Evolutionary conservation across 2,329 filamentous ascomycete species (phyloP).

Genomic region (Emmonsia crescens): DNA sequence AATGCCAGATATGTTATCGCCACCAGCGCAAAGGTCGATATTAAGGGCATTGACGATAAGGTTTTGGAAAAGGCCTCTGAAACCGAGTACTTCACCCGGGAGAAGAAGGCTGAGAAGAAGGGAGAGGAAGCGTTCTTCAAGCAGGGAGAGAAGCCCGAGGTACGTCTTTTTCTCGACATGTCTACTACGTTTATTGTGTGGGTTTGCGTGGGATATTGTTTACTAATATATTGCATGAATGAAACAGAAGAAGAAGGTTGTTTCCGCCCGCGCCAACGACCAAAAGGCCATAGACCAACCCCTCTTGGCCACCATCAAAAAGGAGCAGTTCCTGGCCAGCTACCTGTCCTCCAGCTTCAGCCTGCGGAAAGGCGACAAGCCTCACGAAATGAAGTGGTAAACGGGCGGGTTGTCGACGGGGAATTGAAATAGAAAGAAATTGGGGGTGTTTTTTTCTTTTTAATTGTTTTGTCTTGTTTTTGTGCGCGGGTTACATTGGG

Average conservation of each 20-base stretch:
- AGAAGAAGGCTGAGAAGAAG: slow-evolving; percentile 87
- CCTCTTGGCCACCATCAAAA: slow-evolving; percentile 91
- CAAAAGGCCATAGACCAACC: slow-evolving; percentile 99
- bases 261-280: slow-evolving; percentile 83
- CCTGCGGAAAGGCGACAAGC: slow-evolving; percentile 98
- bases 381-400: slow-evolving; percentile 99
- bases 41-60: slow-evolving; percentile 66
- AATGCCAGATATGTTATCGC: slow-evolving; percentile 42
- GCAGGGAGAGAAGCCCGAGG: slow-evolving; percentile 96
- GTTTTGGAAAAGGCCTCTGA: slow-evolving; percentile 74
- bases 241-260: slow-evolving; percentile 87
- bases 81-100: slow-evolving; percentile 90
- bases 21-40: slow-evolving; percentile 41
- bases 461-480: not conserved
- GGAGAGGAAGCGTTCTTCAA: slow-evolving; percentile 99
- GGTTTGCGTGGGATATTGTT: not conserved
- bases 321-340: slow-evolving; percentile 84
- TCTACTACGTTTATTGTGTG: slow-evolving; percentile 2
- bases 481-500: not conserved
- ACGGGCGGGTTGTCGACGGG: slow-evolving; percentile 23
- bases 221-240: slow-evolving; percentile 2
- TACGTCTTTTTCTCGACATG: slow-evolving; percentile 40
- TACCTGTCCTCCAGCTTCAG: slow-evolving; percentile 96
- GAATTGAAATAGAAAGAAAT: slow-evolving; percentile 10
- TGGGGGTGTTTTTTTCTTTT: not conserved